Evolutionary conservation across 2,329 filamentous ascomycete species (phyloP), one percentile per base, ranked within the genome.

Genomic region (Acrocalymma vagum): DNA sequence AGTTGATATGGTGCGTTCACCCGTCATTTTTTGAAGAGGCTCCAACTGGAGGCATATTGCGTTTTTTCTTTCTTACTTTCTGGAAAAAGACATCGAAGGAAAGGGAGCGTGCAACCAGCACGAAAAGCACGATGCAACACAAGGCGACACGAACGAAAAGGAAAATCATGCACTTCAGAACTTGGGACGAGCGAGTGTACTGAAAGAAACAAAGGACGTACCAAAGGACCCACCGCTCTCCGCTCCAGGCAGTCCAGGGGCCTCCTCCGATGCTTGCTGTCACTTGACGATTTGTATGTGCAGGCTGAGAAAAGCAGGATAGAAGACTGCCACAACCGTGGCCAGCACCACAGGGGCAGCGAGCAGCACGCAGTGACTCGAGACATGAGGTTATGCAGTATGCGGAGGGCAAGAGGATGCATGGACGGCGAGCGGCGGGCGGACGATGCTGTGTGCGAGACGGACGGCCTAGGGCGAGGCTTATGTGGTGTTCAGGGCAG

Each of bases 401-500:
- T n/a, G n/a, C n/a, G n/a, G n/a, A n/a, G n/a, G n/a, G n/a, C n/a
- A n/a, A n/a, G n/a, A n/a, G n/a, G 17, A 8, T 9, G 8, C 26
- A 29, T 10, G 14, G 17, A 34, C 20, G 10, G 15, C 41, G 21
- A 14, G 20, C 29, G 31, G 29, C 24, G 34, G 38, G 38, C 25
- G 24, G 22, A 16, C 25, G 23, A 29, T 24, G n/a, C n/a, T n/a
- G n/a, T n/a, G n/a, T n/a, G n/a, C n/a, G n/a, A n/a, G n/a, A n/a
- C n/a, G n/a, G n/a, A n/a, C n/a, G n/a, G n/a, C n/a, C n/a, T n/a
- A n/a, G n/a, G n/a, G n/a, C n/a, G n/a, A n/a, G n/a, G 51, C 51
- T 51, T 34, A 41, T 50, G 47, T 50, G 46, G 55, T 53, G 53
- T 44, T 55, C 45, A 51, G 45, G 45, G n/a, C n/a, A n/a, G n/a